Base-by-base conservation (phyloP, 768 basidiomycete species). In the Tulasnella sp. region DNA sequence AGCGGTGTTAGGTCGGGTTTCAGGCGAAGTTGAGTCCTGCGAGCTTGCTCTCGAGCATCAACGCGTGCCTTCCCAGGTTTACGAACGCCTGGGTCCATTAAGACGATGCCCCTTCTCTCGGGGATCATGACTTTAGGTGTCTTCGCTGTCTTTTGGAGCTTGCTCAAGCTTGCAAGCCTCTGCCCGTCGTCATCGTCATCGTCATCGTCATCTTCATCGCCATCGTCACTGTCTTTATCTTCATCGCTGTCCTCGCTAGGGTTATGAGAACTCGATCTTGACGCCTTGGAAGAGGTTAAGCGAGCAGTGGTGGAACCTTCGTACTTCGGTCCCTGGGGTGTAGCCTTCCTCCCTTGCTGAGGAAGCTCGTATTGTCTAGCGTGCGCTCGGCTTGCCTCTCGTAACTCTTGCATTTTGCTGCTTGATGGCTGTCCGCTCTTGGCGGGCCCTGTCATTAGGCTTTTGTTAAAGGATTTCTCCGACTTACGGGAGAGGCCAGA, bases 1-100 rank as follows among this genome's bases (percentile, higher is more conserved):
- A 99, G 80, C 4, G 75, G 76, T 29, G 83, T 81, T 19, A 93
- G 76, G 65, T 98, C 84, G 2, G 92, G 94, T 66, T 82, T 85
- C 65, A 93, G 74, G 7, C 92, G 82, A 62, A 83, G 71, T 5
- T 80, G 79, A 46, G 74, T 78, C 59, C 78, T 76, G 19, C 80
- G 80, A 25, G 80, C 79, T 57, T 82, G 80, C 17, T 85, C 82
- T 52, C 79, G 76, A 60, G 79, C 76, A 29, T 74, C 71, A 42
- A 82, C 63, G 31, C 82, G 74, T 49, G 80, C 76, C 51, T 49
- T 63, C 48, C 46, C 57, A 10, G 53, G 41, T 34, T 64, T 52
- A 63, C 77, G 72, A 17, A 75, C 71, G 8, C 76, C 71, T 31
- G 75, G 79, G 53, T 70, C 71, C 30, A 64, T 65, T 12, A 61